These are phyloP conservation scores for Phytophthora pseudosyringae DNA, from an alignment of 352 stramenopile species.

Conservation along the genomic window DNA sequence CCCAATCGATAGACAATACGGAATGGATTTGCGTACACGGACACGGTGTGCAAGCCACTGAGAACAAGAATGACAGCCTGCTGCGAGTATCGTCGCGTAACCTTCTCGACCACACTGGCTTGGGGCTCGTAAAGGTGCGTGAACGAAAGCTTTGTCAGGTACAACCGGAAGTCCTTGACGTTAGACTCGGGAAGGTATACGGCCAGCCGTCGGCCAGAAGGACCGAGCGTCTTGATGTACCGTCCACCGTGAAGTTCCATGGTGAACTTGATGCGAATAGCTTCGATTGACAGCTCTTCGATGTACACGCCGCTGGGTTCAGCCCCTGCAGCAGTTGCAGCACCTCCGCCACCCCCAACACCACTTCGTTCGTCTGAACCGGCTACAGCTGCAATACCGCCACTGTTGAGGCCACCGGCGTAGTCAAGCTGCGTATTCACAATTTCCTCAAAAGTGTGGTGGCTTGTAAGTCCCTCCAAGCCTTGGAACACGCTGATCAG, in stretches of 20 bases:
- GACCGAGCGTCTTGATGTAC: constrained; percentile 86
- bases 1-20: constrained; percentile 87
- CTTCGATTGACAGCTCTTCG: constrained; percentile 86
- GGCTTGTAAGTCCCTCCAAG: constrained; percentile 71
- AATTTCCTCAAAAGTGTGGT: constrained; percentile 84
- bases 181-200: constrained; percentile 90
- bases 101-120: constrained; percentile 72
- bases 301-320: constrained; percentile 83
- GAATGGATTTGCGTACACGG: constrained; percentile 89
- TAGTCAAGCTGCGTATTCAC: constrained; percentile 83
- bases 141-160: constrained; percentile 85
- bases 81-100: constrained; percentile 84
- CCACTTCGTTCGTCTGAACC: constrained; percentile 31
- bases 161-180: constrained; percentile 88
- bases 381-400: constrained; percentile 27
- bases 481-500: constrained; percentile 91
- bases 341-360: constrained; percentile 25
- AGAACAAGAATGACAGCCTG: constrained; percentile 88
- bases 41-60: constrained; percentile 85
- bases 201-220: constrained; percentile 70
- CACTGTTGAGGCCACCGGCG: constrained; percentile 25
- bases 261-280: constrained; percentile 85
- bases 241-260: constrained; percentile 88
- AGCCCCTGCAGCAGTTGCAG: constrained; percentile 20
- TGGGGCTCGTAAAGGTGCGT: constrained; percentile 86